Conservation (phyloP, 2,329 filamentous ascomycete genomes). For the Exophiala sideris region DNA sequence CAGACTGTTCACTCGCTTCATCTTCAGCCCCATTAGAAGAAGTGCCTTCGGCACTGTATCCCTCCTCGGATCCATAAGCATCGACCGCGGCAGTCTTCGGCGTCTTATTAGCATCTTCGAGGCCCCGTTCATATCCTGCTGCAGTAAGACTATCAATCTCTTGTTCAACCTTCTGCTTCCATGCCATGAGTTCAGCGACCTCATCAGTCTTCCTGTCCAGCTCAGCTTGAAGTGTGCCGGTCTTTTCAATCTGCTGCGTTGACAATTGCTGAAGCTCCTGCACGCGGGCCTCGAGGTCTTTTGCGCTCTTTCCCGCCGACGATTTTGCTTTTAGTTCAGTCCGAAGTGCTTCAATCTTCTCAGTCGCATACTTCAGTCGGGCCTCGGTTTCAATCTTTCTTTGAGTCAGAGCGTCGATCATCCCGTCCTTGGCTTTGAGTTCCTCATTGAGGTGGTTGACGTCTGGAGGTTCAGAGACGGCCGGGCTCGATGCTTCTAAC, state of each 20-base stretch:
- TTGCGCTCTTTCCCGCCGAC: conserved; percentile 5
- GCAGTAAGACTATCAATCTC: conserved; percentile 6
- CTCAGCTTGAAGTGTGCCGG: conserved; percentile 6
- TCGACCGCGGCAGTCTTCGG: conserved; percentile 9
- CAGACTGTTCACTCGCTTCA: too few species aligned
- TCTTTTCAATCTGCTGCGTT: not conserved
- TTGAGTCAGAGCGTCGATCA: conserved; percentile 8
- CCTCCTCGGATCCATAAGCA: not conserved
- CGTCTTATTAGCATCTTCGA: conserved; percentile 7
- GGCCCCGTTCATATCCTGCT: not conserved
- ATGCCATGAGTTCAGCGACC: conserved; percentile 13
- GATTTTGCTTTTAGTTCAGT: not conserved
- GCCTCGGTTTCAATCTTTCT: conserved; percentile 12
- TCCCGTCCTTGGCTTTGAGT: conserved; percentile 6
- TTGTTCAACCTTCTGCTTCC: conserved; percentile 16
- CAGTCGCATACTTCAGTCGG: conserved; percentile 3
- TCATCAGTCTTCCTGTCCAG: conserved; percentile 10
- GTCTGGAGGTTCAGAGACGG: not conserved
- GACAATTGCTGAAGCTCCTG: conserved; percentile 8
- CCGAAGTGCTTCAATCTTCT: not conserved
- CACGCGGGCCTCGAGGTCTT: conserved; percentile 2
- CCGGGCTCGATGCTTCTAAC: not conserved
- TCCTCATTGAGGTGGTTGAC: not conserved
- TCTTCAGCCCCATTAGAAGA: too few species aligned
- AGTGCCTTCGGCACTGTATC: too few species aligned